A percentile compares a stretch with the other conserved stretches of the same genome.
Evolutionary conservation across 768 basidiomycete species (phyloP).

Genomic region (Tricholomella constricta): DNA sequence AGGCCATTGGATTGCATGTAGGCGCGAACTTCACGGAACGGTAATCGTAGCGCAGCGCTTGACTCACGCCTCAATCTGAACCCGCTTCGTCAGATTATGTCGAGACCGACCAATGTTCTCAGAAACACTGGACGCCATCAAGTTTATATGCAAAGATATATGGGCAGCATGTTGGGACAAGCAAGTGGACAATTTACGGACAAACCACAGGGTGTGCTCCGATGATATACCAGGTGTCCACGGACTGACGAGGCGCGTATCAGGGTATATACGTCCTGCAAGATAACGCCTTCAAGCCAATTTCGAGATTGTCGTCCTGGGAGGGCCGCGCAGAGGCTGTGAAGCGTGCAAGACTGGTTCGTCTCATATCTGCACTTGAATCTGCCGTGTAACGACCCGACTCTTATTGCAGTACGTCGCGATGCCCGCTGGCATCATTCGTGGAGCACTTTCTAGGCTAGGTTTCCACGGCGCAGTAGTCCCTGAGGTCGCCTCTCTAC

Average conservation of each 20-base stretch:
- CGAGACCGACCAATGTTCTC: slow-evolving; percentile 73
- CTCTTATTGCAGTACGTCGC: slow-evolving; percentile 63
- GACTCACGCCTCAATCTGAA: background rate
- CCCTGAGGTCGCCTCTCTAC: slow-evolving; percentile 78
- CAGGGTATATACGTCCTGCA: slow-evolving; percentile 94
- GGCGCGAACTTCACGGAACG: slow-evolving; percentile 86
- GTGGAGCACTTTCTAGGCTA: slow-evolving; percentile 77
- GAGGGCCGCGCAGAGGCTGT: slow-evolving; percentile 75
- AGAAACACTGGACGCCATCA: slow-evolving; percentile 88
- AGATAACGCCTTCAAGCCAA: slow-evolving; percentile 88
- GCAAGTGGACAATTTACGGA: slow-evolving; percentile 93
- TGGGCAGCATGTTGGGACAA: slow-evolving; percentile 93
- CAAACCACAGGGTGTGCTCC: slow-evolving; percentile 81
- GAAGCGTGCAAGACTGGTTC: slow-evolving; percentile 68
- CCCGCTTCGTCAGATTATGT: slow-evolving; percentile 57
- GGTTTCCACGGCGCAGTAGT: slow-evolving; percentile 76
- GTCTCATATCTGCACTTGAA: slow-evolving; percentile 19
- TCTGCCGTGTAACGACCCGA: background rate
- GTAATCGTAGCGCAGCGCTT: slow-evolving; percentile 40
- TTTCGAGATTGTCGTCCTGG: slow-evolving; percentile 79
- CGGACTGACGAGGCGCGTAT: background rate
- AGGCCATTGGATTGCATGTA: slow-evolving; percentile 83
- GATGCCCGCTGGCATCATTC: slow-evolving; percentile 81
- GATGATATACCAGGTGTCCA: background rate
- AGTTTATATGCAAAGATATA: slow-evolving; percentile 96